These are phyloP conservation scores for Astraeus odoratus DNA, from an alignment of 768 basidiomycete species.

Conservation along the genomic window DNA sequence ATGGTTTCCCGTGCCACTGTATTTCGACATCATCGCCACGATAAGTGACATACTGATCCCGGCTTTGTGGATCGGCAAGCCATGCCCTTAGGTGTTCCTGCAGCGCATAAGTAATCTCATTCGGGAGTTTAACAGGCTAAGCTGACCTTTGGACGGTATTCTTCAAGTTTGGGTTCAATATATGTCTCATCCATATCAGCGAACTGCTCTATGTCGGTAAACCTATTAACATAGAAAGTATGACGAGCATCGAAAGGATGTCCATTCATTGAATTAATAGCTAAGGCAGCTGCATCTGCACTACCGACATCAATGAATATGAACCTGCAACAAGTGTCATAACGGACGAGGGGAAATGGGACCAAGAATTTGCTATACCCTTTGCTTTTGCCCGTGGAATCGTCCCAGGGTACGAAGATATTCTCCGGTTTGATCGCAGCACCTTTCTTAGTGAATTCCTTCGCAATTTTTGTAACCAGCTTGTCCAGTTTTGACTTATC, in stretches of 20 bases:
- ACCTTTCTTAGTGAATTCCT: slow-evolving; percentile 81
- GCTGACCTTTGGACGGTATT: slow-evolving; percentile 65
- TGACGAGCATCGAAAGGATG: slow-evolving; percentile 86
- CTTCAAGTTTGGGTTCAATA: slow-evolving; percentile 64
- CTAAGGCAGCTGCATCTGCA: slow-evolving; percentile 62
- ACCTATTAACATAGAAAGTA: slow-evolving; percentile 77
- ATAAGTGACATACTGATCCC: slow-evolving; percentile 95
- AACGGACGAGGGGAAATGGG: slow-evolving; percentile 1
- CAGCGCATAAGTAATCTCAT: slow-evolving; percentile 1
- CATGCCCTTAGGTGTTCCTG: slow-evolving; percentile 95
- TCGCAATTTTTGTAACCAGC: slow-evolving; percentile 72
- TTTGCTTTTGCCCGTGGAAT: slow-evolving; percentile 76
- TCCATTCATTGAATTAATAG: slow-evolving; percentile 61
- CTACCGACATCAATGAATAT: slow-evolving; percentile 76
- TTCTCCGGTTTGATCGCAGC: slow-evolving; percentile 67
- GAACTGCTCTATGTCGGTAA: slow-evolving; percentile 85
- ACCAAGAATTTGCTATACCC: slow-evolving; percentile 48
- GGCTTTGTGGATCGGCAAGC: slow-evolving; percentile 86
- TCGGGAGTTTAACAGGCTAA: not conserved
- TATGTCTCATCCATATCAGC: slow-evolving; percentile 72
- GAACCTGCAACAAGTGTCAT: slow-evolving; percentile 43
- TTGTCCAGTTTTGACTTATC: slow-evolving; percentile 80
- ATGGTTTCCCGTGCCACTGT: slow-evolving; percentile 89
- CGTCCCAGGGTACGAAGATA: slow-evolving; percentile 87
- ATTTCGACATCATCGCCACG: slow-evolving; percentile 87